Base-by-base conservation (phyloP, 139 green algal genomes). In the Pleodorina starrii region DNA sequence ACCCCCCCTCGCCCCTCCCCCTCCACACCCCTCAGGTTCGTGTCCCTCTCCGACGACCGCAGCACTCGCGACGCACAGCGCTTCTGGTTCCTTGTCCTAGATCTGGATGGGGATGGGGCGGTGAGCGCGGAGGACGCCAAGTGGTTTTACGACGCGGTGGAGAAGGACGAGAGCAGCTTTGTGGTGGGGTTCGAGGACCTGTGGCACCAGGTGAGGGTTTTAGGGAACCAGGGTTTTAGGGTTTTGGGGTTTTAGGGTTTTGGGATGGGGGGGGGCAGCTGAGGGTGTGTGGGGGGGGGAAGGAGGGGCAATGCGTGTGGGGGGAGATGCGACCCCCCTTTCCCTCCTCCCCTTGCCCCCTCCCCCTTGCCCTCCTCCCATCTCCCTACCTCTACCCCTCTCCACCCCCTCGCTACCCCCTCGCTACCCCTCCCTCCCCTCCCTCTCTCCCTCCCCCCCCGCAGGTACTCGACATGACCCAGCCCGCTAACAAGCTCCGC, bases 21-120 rank as follows among this genome's bases (percentile, higher is more conserved):
- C 63, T 73, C 29, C 63, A 36, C 21, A 11, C 38, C 1, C 4
- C n/a, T 0, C 79, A 90, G 78, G 57, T 93, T 95, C 68, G 89
- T 93, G 19, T 50, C 88, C 42, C 90, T 86, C 36, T 79, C 85
- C 7, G 93, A 95, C 59, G 91, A 95, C 85, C 93, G 91, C 77
- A 84, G 44, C 87, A 91, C 36, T 36, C 68, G 35, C 6, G 78
- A 88, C 44, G 44, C 74, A 0, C 83, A 90, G 90, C 77, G 73
- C 51, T 95, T 94, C 91, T 95, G 93, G 93, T 95, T 95, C 87
- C 59, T 21, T 10, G 81, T 94, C 23, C 32, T 92, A n/a, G 93
- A 95, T 75, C 42, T 84, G 43, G 92, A 93, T 68, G 92, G 88
- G 12, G 78, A 93, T 51, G 90, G 90, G 12, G 10, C 63, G 25